phyloP scores from a whole-genome alignment of 1,284 basidiomycete species.

The Pseudozyma sp. region DNA sequence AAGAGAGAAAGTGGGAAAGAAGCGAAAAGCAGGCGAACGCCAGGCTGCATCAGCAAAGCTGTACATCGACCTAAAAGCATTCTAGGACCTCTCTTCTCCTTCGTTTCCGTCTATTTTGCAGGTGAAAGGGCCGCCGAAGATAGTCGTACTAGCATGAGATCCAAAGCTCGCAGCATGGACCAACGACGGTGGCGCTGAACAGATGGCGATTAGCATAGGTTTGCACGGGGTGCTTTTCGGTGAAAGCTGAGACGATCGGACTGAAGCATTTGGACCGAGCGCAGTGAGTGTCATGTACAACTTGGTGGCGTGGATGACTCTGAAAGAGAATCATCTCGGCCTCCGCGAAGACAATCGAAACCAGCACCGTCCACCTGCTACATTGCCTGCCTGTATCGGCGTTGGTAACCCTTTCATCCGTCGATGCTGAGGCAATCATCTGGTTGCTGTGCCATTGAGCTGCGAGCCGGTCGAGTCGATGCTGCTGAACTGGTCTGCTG shows the following conservation, averaged over 20 bases:
- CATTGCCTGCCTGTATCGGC: background rate
- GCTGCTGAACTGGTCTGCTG: slow-evolving; percentile 8
- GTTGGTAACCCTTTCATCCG: background rate
- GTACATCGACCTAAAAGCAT: slow-evolving; percentile 59
- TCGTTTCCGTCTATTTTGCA: slow-evolving; percentile 21
- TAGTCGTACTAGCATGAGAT: background rate
- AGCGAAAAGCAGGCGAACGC: slow-evolving; percentile 53
- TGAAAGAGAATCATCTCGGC: too few relatives aligned
- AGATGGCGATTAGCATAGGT: too few relatives aligned
- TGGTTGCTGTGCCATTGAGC: background rate
- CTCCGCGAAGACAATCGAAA: too few relatives aligned
- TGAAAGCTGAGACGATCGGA: too few relatives aligned
- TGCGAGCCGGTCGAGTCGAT: slow-evolving; percentile 3
- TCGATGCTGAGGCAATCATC: slow-evolving; percentile 4
- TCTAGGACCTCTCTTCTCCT: slow-evolving; percentile 34
- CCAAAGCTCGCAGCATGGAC: background rate
- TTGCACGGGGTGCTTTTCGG: too few relatives aligned
- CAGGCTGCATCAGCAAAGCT: slow-evolving; percentile 60
- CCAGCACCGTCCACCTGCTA: too few relatives aligned
- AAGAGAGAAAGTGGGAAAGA: slow-evolving; percentile 26
- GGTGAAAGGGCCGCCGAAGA: background rate
- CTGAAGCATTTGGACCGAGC: too few relatives aligned
- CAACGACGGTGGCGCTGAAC: too few relatives aligned
- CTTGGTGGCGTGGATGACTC: too few relatives aligned
- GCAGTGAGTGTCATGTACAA: too few relatives aligned